Base-by-base conservation (phyloP, 2,329 filamentous ascomycete species). In the Phialemonium atrogriseum region DNA sequence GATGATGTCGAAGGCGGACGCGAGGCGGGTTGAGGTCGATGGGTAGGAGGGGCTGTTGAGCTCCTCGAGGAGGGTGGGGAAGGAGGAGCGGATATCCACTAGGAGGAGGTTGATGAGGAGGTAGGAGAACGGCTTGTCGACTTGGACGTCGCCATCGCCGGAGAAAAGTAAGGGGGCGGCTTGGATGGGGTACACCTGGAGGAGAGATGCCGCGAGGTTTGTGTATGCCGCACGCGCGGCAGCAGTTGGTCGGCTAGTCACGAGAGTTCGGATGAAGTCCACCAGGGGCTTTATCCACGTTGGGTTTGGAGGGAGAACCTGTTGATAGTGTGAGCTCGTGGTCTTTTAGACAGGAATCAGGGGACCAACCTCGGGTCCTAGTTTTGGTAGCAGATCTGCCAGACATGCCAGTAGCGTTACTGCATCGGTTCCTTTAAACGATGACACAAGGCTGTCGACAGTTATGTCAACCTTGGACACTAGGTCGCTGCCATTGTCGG, bases 21-120 rank as follows among this genome's bases (percentile, higher is more conserved):
- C 64, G 2, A 84, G 60, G 3, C 76, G 66, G 12, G 59, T 56
- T 1, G 77, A 68, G 7, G 55, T 64, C 11, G 52, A 45, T 3
- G 56, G 49, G 44, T 83, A 81, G 3, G 59, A 56, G 2, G 66
- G 56, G 15, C 58, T 64, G 46, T 77, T 77, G 34, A 80, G 64
- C 33, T 70, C 62, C 24, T 66, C 60, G 2, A 82, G 59, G 2
- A 84, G 60, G 3, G 66, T 59, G 2, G 80, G 78, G 15, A 77
- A 62, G 1, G 74, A 74, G 10, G 77, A 70, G 24, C 75, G 69
- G 16, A 83, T 61, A 47, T 84, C 79, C 35, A 81, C 73, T 20
- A 81, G 64, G 6, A 81, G 48, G n/a, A 81, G 65, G 42, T 71
- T 79, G 33, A 81, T 52, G 35, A 83, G 65, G 4, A 82, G 58